These are phyloP conservation scores for Metschnikowia drakensbergensis DNA, from an alignment of 805 yeast species.

Conservation along the genomic window DNA sequence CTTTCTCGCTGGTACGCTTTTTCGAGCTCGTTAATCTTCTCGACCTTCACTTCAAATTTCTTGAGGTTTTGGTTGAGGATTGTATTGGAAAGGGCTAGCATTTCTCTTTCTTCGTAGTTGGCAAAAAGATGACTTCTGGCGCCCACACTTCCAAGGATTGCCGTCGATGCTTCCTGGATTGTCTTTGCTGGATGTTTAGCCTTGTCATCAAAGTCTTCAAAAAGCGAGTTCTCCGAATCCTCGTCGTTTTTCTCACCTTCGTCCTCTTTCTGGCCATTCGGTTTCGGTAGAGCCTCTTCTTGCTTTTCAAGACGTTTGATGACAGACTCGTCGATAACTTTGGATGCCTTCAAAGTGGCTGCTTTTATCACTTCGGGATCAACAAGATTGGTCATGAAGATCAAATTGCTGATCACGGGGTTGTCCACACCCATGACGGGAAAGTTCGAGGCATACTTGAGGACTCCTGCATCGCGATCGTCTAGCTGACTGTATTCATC, in stretches of 20 bases:
- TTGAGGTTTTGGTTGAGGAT: slow-evolving; percentile 60
- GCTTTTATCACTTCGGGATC: slow-evolving; percentile 84
- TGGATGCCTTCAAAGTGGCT: slow-evolving; percentile 64
- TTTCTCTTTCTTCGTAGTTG: slow-evolving; percentile 73
- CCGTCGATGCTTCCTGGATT: slow-evolving; percentile 57
- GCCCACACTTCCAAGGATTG: slow-evolving; percentile 75
- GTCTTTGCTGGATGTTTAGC: slow-evolving; percentile 16
- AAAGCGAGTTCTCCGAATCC: slow-evolving; percentile 6
- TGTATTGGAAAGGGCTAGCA: slow-evolving; percentile 54
- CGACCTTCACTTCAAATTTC: slow-evolving; percentile 61
- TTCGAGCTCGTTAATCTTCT: slow-evolving; percentile 58
- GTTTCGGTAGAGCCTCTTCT: slow-evolving; percentile 1
- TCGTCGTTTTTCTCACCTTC: neutral
- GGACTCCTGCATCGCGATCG: slow-evolving; percentile 55
- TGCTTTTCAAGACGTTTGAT: slow-evolving; percentile 6
- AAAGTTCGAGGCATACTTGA: slow-evolving; percentile 76
- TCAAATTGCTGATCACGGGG: slow-evolving; percentile 89
- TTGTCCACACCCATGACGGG: slow-evolving; percentile 86
- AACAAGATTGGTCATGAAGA: slow-evolving; percentile 79
- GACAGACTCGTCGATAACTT: slow-evolving; percentile 35
- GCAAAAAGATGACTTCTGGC: slow-evolving; percentile 78
- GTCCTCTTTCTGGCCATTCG: slow-evolving; percentile 2
- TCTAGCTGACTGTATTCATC: slow-evolving; percentile 58
- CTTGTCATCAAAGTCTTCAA: slow-evolving; percentile 5
- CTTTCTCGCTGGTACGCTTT: slow-evolving; percentile 63